Evolutionary conservation across 208 protist genomes (phyloP).

Genomic region (Leishmania amazonensis): DNA sequence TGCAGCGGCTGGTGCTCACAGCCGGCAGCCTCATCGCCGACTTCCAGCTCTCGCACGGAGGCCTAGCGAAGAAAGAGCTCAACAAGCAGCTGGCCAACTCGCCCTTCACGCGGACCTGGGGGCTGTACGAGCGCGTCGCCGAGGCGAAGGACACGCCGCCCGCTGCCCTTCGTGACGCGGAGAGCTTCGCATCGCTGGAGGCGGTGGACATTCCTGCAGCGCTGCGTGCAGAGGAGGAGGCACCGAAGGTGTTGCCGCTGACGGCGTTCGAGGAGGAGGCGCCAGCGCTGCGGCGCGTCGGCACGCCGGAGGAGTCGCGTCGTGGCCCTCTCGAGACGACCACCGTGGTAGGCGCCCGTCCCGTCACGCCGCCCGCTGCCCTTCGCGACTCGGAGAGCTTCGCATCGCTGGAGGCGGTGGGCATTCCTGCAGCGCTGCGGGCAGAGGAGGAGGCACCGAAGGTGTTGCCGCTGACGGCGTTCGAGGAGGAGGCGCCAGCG

Average conservation of each 20-base stretch:
- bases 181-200: neutral
- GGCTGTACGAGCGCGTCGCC: constrained; percentile 13
- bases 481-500: neutral
- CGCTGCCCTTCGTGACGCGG: neutral
- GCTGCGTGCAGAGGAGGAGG: neutral
- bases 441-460: neutral
- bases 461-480: too few species aligned
- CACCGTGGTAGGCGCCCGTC: neutral
- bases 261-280: neutral
- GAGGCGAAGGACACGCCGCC: neutral
- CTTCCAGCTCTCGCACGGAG: constrained; percentile 29
- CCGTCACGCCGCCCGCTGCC: too few species aligned
- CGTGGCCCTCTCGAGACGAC: neutral
- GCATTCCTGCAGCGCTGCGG: neutral
- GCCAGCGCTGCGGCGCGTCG: neutral
- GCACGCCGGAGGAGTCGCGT: neutral
- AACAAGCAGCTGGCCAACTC: constrained; percentile 22
- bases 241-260: neutral
- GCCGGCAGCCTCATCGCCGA: constrained; percentile 31
- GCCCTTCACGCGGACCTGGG: constrained; percentile 20
- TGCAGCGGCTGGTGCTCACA: constrained; percentile 21
- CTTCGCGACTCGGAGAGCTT: neutral
- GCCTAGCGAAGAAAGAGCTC: constrained; percentile 14
- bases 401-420: neutral
- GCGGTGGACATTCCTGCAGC: neutral